Evolutionary conservation across 2,329 filamentous ascomycete species (phyloP), one percentile per base, ranked within the genome.

Genomic region (Neoarthrinium moseri): DNA sequence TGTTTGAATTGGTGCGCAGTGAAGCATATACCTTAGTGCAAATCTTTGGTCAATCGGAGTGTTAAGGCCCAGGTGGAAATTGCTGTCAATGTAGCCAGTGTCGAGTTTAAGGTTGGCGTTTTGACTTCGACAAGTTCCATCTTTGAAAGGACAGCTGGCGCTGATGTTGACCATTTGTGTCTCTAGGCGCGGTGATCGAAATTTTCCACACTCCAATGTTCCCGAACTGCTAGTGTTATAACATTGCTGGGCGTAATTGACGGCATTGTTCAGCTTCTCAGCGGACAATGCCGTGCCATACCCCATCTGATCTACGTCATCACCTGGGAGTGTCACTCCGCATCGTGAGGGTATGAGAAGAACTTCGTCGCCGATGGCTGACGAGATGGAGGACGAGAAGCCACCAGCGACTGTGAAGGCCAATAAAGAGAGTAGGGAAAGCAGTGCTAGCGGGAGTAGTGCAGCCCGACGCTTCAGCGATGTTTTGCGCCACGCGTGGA

Each of bases 341-440:
- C 53, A 56, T 3, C 29, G 3, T n/a, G 24, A n/a, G n/a, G 51
- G 29, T 3, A 17, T 36, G 3, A 53, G n/a, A 8, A 56, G 18
- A 3, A 56, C 51, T n/a, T 56, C 51, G 15, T 47, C 38, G 4
- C 49, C 45, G 11, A 36, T 36, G 3, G 44, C 35, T 1, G 46
- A 42, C 12, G 53, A 51, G n/a, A 56, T 54, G 13, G 30, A 45
- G 3, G 52, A 52, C 1, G 53, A 49, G 27, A 50, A 53, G 10
- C 46, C 50, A 13, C 51, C 52, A 2, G 53, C 50, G 2, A 43
- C 38, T 1, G 44, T 50, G 18, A 56, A 56, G 4, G 20, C 26
- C 3, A 7, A 29, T 2, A 54, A 15, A 17, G 15, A 49, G 11
- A 12, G n/a, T 34, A 44, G 5, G 13, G 48, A 40, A 11, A 46